Conservation (phyloP, 2,329 filamentous ascomycete species). For the Apiospora marii region DNA sequence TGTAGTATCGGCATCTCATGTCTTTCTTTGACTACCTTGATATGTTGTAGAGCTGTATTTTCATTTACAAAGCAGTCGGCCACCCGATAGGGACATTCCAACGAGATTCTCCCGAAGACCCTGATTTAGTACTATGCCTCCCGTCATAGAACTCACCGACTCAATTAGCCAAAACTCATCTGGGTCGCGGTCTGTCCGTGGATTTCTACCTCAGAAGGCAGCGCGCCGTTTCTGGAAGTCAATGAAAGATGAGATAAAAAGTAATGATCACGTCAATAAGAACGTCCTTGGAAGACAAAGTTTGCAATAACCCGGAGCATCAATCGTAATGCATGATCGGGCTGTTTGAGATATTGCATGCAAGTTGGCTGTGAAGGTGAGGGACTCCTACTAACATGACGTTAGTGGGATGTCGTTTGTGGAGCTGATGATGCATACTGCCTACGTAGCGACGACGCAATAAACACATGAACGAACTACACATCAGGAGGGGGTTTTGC, state of each 20-base stretch:
- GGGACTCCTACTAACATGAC: background rate
- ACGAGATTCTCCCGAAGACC: background rate
- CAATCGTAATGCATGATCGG: background rate
- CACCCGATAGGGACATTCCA: too few relatives aligned
- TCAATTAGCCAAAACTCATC: background rate
- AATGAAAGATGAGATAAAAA: background rate
- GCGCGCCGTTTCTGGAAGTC: background rate
- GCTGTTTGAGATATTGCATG: background rate
- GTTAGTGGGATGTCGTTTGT: background rate
- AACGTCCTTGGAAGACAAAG: background rate
- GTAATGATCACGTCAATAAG: background rate
- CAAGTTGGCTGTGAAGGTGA: background rate
- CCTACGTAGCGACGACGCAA: conserved; percentile 2
- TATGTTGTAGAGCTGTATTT: too few relatives aligned
- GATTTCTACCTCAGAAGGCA: background rate
- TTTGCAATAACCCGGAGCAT: background rate
- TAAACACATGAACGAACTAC: background rate
- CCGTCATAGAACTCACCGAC: background rate
- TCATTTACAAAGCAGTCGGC: background rate
- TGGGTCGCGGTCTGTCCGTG: background rate
- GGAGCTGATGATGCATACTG: conserved; percentile 1
- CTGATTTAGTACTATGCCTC: background rate
- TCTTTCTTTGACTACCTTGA: too few relatives aligned
- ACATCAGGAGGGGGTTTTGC: background rate
- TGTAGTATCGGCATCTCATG: background rate